Conservation (phyloP, 2,329 filamentous ascomycete species). For the Scedosporium aurantiacum region DNA sequence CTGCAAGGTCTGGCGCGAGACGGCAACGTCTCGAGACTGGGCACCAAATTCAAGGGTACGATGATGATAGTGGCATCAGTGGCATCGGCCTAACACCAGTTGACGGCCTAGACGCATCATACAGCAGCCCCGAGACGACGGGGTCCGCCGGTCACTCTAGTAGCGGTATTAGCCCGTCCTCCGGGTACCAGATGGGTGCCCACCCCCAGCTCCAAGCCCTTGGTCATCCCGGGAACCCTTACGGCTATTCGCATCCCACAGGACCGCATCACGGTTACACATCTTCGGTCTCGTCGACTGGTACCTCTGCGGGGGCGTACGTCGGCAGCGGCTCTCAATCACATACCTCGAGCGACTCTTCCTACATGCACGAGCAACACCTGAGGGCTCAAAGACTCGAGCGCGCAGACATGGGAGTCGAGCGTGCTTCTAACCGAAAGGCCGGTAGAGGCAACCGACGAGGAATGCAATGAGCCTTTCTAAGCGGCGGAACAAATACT, state of each 20-base stretch:
- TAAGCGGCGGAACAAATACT: background rate
- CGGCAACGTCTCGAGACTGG: conserved; percentile 49
- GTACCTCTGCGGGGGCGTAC: conserved; percentile 16
- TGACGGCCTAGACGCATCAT: conserved; percentile 47
- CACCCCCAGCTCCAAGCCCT: conserved; percentile 12
- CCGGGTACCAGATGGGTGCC: conserved; percentile 9
- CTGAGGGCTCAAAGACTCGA: conserved; percentile 17
- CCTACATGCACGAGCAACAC: conserved; percentile 15
- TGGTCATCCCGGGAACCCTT: conserved; percentile 8
- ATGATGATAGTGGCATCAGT: conserved; percentile 63
- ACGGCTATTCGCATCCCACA: conserved; percentile 16
- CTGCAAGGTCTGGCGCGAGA: conserved; percentile 53
- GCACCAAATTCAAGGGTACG: conserved; percentile 36
- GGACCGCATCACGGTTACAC: conserved; percentile 33
- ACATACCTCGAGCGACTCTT: conserved; percentile 1
- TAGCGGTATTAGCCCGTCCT: conserved; percentile 15
- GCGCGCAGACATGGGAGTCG: conserved; percentile 51
- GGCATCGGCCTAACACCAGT: conserved; percentile 46
- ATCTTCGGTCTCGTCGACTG: conserved; percentile 40
- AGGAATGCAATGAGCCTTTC: conserved; percentile 12
- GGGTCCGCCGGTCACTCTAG: conserved; percentile 27
- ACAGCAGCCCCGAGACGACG: conserved; percentile 42
- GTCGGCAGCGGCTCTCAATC: background rate
- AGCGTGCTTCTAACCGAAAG: conserved; percentile 42
- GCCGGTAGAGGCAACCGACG: conserved; percentile 4